phyloP scores from a whole-genome alignment of 768 basidiomycete genomes.

The Lactarius tabidus region DNA sequence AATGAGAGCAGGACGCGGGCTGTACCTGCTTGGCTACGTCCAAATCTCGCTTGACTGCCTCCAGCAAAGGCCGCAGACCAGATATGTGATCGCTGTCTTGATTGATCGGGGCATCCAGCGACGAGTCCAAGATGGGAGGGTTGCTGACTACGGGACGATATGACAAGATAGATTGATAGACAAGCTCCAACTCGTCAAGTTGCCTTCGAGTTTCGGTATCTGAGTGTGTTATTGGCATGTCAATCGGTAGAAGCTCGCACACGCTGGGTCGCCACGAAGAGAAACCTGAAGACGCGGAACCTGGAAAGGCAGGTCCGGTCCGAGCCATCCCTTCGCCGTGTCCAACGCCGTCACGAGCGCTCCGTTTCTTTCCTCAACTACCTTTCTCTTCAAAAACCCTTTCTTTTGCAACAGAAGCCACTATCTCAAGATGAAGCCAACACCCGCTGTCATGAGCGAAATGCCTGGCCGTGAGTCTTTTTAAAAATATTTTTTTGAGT shows the following conservation, averaged over 20 bases:
- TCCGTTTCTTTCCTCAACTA: constrained; percentile 19
- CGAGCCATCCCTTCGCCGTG: neutral
- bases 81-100: constrained; percentile 30
- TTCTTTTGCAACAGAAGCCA: constrained; percentile 3
- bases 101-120: constrained; percentile 26
- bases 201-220: constrained; percentile 27
- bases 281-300: neutral
- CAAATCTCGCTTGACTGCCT: constrained; percentile 43
- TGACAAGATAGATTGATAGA: constrained; percentile 29
- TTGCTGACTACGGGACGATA: constrained; percentile 28
- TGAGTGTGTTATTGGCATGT: constrained; percentile 23
- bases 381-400: constrained; percentile 4
- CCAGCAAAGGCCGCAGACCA: constrained; percentile 40
- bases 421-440: constrained; percentile 20
- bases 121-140: constrained; percentile 38
- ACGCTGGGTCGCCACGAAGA: constrained; percentile 2
- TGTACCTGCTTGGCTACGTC: constrained; percentile 41
- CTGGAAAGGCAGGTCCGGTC: constrained; percentile 19
- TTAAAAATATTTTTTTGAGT: constrained; percentile 9
- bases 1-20: constrained; percentile 16
- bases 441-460: constrained; percentile 53
- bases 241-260: neutral
- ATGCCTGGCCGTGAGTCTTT: constrained; percentile 75
- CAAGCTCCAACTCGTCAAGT: constrained; percentile 29
- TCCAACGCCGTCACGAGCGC: constrained; percentile 3